Base-by-base conservation (phyloP, 768 basidiomycete genomes). In the Phaeotremella fagi region DNA sequence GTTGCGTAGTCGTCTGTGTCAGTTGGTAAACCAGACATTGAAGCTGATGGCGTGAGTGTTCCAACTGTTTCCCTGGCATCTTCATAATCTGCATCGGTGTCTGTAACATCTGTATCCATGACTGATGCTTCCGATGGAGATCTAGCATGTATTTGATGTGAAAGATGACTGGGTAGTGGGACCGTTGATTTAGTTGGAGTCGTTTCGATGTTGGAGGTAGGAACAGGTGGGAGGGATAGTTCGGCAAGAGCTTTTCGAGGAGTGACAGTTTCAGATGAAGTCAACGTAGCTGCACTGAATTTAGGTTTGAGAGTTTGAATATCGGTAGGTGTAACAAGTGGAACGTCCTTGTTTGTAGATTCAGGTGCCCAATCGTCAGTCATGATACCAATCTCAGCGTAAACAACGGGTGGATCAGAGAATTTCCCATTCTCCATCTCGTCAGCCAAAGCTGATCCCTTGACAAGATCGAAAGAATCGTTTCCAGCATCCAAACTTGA, bases 51-150 rank as follows among this genome's bases (percentile, higher is more conserved):
- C 0, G 83, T 83, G 72, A 82, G 79, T 60, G 81, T 77, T 11
- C 76, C 76, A 23, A 82, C 72, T 33, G 80, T 88, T 68, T 85
- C 83, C 41, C 83, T 77, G 1, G 90, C 83, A 56, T 92, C 90
- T 47, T 64, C 68, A 52, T 68, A 72, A 43, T 75, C 72, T 11
- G 48, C 55, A 35, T 62, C 64, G 15, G 60, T 59, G 25, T 72
- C 71, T 24, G 61, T 65, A 24, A 58, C 63, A 36, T 56, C 59
- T 16, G 58, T 64, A 16, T 48, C 45, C 41, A 38, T 51, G 12
- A 31, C 43, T n/a, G 54, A 62, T 18, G 60, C 60, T 27, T 55
- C 23, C 16, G 59, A 60, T 16, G 48, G 28, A 3, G 68, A 64
- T 14, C 64, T 48, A 24, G 59, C 45, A 18, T 55, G 52, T 16